These are phyloP conservation scores for Neofusicoccum parvum DNA, from an alignment of 2,329 filamentous ascomycete species.

Conservation along the genomic window DNA sequence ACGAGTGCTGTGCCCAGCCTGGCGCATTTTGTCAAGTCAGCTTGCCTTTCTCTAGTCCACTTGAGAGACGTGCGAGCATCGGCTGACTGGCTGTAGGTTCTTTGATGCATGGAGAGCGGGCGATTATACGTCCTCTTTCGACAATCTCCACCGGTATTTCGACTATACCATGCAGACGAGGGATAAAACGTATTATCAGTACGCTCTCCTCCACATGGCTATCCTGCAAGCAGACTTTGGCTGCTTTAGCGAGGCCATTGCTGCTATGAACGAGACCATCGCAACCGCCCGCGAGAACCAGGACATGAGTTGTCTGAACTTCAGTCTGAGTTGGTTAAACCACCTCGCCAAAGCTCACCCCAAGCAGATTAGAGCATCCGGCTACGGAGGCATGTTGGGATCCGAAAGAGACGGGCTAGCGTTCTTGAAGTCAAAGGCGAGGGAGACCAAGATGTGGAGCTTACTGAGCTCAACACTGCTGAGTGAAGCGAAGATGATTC, in stretches of 20 bases:
- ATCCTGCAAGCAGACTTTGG: conserved; percentile 95
- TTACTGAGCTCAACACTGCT: conserved; percentile 81
- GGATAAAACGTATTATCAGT: conserved; percentile 88
- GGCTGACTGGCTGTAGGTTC: conserved; percentile 57
- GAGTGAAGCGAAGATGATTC: conserved; percentile 79
- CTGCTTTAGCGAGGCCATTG: conserved; percentile 84
- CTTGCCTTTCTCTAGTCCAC: neutral
- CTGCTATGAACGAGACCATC: conserved; percentile 92
- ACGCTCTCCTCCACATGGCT: conserved; percentile 89
- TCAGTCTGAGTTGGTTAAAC: conserved; percentile 92
- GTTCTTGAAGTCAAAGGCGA: conserved; percentile 83
- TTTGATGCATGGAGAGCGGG: conserved; percentile 90
- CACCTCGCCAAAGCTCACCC: conserved; percentile 89
- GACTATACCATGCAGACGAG: conserved; percentile 90
- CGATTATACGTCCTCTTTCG: conserved; percentile 86
- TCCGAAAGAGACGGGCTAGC: conserved; percentile 78
- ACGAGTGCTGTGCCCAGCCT: conserved; percentile 71
- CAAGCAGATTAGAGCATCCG: conserved; percentile 68
- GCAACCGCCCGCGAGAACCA: conserved; percentile 92
- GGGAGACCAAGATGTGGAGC: conserved; percentile 82
- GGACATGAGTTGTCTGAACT: conserved; percentile 90
- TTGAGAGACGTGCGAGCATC: too few species aligned
- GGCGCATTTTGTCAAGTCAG: conserved; percentile 72
- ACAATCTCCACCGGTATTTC: conserved; percentile 91
- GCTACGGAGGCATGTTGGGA: conserved; percentile 72